Percentiles rank a stretch among this genome's conserved stretches.
Evolutionary conservation across 345 rosid genomes (phyloP).

Genomic region (Angophora floribunda): DNA sequence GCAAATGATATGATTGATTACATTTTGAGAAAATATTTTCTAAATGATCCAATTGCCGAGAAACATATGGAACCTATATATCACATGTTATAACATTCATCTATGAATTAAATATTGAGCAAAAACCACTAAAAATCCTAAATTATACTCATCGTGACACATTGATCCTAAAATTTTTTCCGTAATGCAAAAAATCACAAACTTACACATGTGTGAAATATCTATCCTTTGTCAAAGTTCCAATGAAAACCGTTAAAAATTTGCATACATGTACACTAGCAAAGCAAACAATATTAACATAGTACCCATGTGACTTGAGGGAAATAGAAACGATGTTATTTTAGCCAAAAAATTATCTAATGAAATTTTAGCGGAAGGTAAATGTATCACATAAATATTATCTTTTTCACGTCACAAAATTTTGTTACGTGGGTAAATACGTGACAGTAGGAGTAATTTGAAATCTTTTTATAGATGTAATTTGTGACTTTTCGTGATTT

Average conservation of each 20-base stretch:
- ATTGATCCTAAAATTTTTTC: accelerated
- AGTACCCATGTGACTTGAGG: accelerated
- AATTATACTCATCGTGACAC: too few species aligned
- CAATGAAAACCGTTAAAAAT: too few species aligned
- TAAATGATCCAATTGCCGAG: not conserved
- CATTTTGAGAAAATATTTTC: not conserved
- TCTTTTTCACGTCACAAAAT: not conserved
- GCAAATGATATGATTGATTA: accelerated
- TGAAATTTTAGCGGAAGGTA: too few species aligned
- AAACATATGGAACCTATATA: not conserved
- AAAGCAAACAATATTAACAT: not conserved
- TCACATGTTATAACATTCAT: not conserved
- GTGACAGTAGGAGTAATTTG: too few species aligned
- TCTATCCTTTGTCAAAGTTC: too few species aligned
- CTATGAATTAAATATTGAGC: accelerated
- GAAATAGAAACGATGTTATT: too few species aligned
- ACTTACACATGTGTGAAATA: not conserved
- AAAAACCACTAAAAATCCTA: accelerated
- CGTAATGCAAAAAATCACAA: too few species aligned
- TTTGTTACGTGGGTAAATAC: not conserved
- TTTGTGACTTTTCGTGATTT: not conserved
- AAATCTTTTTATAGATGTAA: too few species aligned
- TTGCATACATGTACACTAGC: accelerated
- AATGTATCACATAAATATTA: too few species aligned
- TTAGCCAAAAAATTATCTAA: too few species aligned